phyloP scores from a whole-genome alignment of 108 stramenopile genomes.

The Cyclotella kingstonii region DNA sequence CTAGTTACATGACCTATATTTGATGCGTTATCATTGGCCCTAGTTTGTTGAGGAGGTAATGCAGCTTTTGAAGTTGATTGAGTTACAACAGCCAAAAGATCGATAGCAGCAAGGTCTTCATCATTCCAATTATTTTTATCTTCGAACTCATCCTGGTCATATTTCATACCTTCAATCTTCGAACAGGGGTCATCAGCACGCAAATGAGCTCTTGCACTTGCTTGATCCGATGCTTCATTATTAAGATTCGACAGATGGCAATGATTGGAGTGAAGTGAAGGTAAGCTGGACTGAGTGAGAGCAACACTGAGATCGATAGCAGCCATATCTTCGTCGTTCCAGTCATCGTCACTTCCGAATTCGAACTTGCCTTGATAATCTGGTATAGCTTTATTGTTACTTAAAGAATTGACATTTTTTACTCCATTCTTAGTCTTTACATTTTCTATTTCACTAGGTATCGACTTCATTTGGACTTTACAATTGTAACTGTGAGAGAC shows the following conservation, averaged over 20 bases:
- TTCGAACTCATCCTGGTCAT: too few species aligned
- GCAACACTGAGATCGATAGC: slow-evolving; percentile 42
- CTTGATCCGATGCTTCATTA: too few species aligned
- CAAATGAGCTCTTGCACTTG: too few species aligned
- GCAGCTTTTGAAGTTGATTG: slow-evolving; percentile 3
- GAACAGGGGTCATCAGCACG: too few species aligned
- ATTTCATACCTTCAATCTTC: too few species aligned
- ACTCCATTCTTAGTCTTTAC: too few species aligned
- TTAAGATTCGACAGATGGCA: too few species aligned
- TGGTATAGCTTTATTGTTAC: not conserved
- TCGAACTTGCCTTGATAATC: not conserved
- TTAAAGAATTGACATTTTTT: too few species aligned
- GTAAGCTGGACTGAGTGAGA: slow-evolving; percentile 7
- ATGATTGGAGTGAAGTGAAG: not conserved
- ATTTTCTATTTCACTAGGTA: too few species aligned
- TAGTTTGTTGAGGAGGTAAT: not conserved
- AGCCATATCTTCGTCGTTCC: slow-evolving; percentile 49
- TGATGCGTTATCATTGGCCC: not conserved
- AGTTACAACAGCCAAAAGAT: slow-evolving; percentile 30
- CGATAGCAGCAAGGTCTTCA: slow-evolving; percentile 47
- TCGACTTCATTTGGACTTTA: too few species aligned
- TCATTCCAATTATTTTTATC: slow-evolving; percentile 53
- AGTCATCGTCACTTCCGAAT: slow-evolving; percentile 16
- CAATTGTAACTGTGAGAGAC: too few species aligned
- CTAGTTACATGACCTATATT: not conserved